A percentile compares a stretch with the other conserved stretches of the same genome.
Conservation (phyloP, 148 eudicot species). For the Rhododendron ferrugineum region DNA sequence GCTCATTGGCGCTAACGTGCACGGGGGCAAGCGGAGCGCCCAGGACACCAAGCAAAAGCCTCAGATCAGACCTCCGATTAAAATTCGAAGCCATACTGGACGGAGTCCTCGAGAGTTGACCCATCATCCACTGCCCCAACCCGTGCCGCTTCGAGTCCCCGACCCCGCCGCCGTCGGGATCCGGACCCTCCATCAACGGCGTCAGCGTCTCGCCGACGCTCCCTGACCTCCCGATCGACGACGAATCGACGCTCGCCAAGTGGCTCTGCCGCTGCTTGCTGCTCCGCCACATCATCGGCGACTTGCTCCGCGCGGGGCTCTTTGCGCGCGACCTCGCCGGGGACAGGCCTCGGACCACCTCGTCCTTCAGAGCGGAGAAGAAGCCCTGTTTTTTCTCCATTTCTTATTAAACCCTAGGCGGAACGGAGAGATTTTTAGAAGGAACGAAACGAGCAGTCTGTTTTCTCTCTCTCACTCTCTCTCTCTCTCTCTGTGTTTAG, state of each 20-base stretch:
- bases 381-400: constrained; percentile 79
- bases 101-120: constrained; percentile 31
- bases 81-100: constrained; percentile 19
- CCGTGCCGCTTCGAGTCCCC: constrained; percentile 49
- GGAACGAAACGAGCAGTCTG: neutral
- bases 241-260: constrained; percentile 21
- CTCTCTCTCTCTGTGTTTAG: neutral
- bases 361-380: constrained; percentile 68
- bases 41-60: constrained; percentile 48
- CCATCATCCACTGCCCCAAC: constrained; percentile 33
- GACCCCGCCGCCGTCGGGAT: constrained; percentile 37
- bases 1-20: constrained; percentile 35
- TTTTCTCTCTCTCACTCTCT: neutral
- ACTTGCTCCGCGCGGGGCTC: constrained; percentile 45
- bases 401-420: neutral
- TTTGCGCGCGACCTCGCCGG: constrained; percentile 61
- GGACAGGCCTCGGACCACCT: constrained; percentile 72
- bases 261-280: constrained; percentile 18
- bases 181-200: constrained; percentile 84
- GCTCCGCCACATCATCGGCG: constrained; percentile 55
- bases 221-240: constrained; percentile 39
- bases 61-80: constrained; percentile 36
- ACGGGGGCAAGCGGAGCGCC: constrained; percentile 61
- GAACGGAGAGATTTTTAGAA: neutral
- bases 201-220: constrained; percentile 48